Percentiles rank a stretch among this genome's conserved stretches.
Conservation (phyloP, 78 protist species). For the Bigelowiella natans region DNA sequence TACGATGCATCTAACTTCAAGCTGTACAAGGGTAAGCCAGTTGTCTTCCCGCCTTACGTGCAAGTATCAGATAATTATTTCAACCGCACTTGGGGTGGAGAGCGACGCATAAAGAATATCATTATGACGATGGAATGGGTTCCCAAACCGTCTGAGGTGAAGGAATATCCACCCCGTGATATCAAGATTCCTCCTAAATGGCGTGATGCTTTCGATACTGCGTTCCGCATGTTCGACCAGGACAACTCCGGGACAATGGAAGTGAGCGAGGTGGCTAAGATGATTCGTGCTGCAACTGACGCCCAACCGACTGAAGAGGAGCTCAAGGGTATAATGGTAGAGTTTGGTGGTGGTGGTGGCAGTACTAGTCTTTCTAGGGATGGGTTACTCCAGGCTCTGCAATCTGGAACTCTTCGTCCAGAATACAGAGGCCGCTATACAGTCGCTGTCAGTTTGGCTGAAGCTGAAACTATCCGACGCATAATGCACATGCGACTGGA, state of each 20-base stretch:
- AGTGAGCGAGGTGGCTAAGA: not conserved
- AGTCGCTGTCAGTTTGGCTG: slow-evolving; percentile 37
- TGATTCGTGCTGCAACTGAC: slow-evolving; percentile 5
- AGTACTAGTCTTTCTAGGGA: not conserved
- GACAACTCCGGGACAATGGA: not conserved
- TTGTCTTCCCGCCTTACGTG: slow-evolving; percentile 9
- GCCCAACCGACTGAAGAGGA: not conserved
- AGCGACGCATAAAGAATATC: slow-evolving; percentile 29
- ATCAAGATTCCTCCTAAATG: not conserved
- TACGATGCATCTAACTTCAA: not conserved
- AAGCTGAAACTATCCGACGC: slow-evolving; percentile 42
- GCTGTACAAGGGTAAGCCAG: not conserved
- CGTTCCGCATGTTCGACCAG: not conserved
- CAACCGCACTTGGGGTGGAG: slow-evolving; percentile 22
- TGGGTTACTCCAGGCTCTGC: not conserved
- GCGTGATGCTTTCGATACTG: not conserved
- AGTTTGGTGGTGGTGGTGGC: not conserved
- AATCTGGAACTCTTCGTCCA: not conserved
- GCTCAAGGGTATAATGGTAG: not conserved
- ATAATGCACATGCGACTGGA: slow-evolving; percentile 21
- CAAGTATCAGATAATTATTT: slow-evolving; percentile 16
- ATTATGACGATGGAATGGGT: not conserved
- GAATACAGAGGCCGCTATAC: not conserved
- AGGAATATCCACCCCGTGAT: not conserved
- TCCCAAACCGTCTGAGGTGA: not conserved